Base-by-base conservation (phyloP, 768 basidiomycete species). In the Boletus coccyginus region DNA sequence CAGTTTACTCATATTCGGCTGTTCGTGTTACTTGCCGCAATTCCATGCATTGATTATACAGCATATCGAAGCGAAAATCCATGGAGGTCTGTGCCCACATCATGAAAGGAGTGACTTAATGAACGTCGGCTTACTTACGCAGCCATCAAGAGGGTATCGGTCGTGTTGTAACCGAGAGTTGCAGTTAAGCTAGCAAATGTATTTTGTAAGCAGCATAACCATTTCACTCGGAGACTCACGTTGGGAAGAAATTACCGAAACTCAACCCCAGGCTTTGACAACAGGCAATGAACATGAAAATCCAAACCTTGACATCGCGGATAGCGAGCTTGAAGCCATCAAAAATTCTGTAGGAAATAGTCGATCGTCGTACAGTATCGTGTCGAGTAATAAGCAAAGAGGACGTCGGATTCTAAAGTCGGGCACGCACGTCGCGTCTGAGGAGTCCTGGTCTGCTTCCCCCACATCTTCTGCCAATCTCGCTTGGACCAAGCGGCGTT, bases 391-490 rank as follows among this genome's bases (percentile, higher is more conserved):
- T 33, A 7, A 31, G 13, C 9, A 39, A 38, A 41, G 24, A 21
- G 1, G 27, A 32, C 13, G 19, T 45, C 12, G 8, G 21, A 32
- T 29, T 41, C 13, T 33, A 19, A 21, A 41, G 6, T 13, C 1
- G 24, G 35, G 9, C n/a, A 60, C 66, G 39, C 39, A 67, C 64
- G 61, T 55, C 2, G 61, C 33, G 7, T 67, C 14, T 0, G 29
- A 21, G 3, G 55, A 41, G 61, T 87, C 84, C 61, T 78, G 72
- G 61, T 87, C 86, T 0, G 84, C 85, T 66, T 87, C 84, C 3
- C 86, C 85, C 9, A 81, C 81, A 62, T 87, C 86, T 66, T 88
- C 85, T 0, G 86, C 82, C 9, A 87, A 75, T 14, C 86, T 81
- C n/a, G 78, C 82, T 71, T 85, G 85, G 5, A 83, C 85, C 35